A percentile compares a stretch with the other conserved stretches of the same genome.
phyloP scores from a whole-genome alignment of 2,329 filamentous ascomycete species.

The Colletotrichum abscissum region DNA sequence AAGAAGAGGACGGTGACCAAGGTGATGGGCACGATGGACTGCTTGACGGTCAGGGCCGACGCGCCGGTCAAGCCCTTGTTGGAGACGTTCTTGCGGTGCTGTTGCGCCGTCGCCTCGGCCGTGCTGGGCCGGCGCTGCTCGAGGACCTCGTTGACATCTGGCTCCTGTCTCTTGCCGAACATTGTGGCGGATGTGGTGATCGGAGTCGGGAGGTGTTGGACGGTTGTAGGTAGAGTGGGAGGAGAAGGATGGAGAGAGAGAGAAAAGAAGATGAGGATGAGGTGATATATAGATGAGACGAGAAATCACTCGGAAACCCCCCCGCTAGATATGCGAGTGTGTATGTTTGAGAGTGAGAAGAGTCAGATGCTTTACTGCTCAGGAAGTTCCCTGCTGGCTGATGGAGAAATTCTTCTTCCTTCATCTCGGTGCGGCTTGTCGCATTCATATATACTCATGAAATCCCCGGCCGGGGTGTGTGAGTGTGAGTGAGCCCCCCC shows the following conservation, averaged over 20 bases:
- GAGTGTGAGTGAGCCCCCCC: too few relatives aligned
- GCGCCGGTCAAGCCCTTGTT: conserved; percentile 40
- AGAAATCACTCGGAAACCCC: neutral
- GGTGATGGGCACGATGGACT: conserved; percentile 74
- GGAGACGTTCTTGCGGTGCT: conserved; percentile 36
- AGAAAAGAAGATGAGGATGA: neutral
- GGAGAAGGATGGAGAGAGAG: neutral
- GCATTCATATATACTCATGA: neutral
- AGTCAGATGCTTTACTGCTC: neutral
- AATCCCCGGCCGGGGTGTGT: neutral
- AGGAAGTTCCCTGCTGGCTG: conserved; percentile 9
- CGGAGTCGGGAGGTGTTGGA: neutral
- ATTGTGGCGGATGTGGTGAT: conserved; percentile 24
- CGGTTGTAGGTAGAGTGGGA: neutral
- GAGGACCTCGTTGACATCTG: conserved; percentile 36
- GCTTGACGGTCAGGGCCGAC: conserved; percentile 66
- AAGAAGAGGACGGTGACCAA: conserved; percentile 65
- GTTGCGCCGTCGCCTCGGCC: conserved; percentile 34
- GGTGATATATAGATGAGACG: neutral
- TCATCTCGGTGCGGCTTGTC: neutral
- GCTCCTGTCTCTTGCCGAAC: conserved; percentile 39
- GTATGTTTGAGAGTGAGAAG: neutral
- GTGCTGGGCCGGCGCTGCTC: conserved; percentile 37
- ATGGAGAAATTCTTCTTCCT: neutral
- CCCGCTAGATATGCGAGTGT: neutral